Evolutionary conservation across 2,329 filamentous ascomycete genomes (phyloP).

Genomic region (Sclerotiophoma versabilis): DNA sequence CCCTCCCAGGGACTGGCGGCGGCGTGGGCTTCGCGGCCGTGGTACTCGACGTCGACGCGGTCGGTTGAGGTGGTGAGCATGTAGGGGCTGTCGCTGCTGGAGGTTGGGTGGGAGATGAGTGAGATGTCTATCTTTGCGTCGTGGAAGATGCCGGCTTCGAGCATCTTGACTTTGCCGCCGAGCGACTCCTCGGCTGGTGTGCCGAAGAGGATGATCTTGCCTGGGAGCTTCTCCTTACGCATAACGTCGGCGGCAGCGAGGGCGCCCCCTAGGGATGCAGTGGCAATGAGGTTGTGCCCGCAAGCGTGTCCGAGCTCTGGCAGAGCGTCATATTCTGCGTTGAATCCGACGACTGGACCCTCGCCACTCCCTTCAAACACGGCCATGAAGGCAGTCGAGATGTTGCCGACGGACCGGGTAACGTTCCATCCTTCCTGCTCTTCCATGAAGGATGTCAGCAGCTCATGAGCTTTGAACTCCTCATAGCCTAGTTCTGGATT

Average conservation of each 20-base stretch:
- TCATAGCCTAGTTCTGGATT: constrained; percentile 60
- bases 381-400: constrained; percentile 47
- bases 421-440: constrained; percentile 41
- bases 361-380: constrained; percentile 34
- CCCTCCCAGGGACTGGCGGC: constrained; percentile 45
- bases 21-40: constrained; percentile 30
- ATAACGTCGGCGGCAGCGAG: constrained; percentile 47
- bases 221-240: constrained; percentile 34
- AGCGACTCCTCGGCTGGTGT: constrained; percentile 56
- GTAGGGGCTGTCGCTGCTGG: constrained; percentile 53
- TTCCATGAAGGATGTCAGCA: constrained; percentile 58
- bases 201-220: constrained; percentile 52
- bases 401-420: constrained; percentile 43
- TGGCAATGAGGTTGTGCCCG: constrained; percentile 56
- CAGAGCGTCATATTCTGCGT: constrained; percentile 50
- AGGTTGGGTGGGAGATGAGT: constrained; percentile 45
- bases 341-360: constrained; percentile 56
- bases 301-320: constrained; percentile 54
- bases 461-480: constrained; percentile 59
- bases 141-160: constrained; percentile 52
- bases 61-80: constrained; percentile 52
- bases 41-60: constrained; percentile 23
- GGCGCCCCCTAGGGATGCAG: constrained; percentile 49
- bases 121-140: constrained; percentile 46
- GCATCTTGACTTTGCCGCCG: constrained; percentile 55